Percentiles rank a stretch among this genome's conserved stretches.
Evolutionary conservation across 257 asterid genomes (phyloP).

Genomic region (Nicotiana otophora): DNA sequence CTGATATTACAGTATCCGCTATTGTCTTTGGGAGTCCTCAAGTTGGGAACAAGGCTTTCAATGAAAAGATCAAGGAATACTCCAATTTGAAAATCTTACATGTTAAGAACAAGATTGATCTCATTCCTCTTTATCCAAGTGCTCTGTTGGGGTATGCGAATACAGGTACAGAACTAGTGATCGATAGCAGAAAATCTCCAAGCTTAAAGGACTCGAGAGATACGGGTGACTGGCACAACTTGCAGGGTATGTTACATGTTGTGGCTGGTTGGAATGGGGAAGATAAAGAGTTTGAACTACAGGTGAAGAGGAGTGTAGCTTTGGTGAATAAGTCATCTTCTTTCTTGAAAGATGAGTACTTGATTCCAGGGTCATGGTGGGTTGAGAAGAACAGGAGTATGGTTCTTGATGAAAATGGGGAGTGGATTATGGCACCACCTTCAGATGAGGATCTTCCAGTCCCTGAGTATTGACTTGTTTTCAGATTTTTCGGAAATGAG

Average conservation of each 20-base stretch:
- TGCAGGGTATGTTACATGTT: slow-evolving; percentile 77
- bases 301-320: slow-evolving; percentile 62
- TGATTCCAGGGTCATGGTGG: slow-evolving; percentile 95
- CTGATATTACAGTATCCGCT: slow-evolving; percentile 61
- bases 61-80: slow-evolving; percentile 28
- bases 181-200: slow-evolving; percentile 66
- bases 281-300: slow-evolving; percentile 46
- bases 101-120: slow-evolving; percentile 61
- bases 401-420: slow-evolving; percentile 46
- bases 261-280: slow-evolving; percentile 87
- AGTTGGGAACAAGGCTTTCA: slow-evolving; percentile 61
- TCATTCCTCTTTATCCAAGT: slow-evolving; percentile 62
- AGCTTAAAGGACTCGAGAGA: slow-evolving; percentile 48
- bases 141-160: slow-evolving; percentile 43
- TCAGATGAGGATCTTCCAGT: slow-evolving; percentile 63
- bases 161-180: slow-evolving; percentile 39
- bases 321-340: slow-evolving; percentile 71
- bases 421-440: slow-evolving; percentile 62
- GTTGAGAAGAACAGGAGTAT: slow-evolving; percentile 80
- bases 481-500: too few species aligned
- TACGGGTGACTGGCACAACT: slow-evolving; percentile 79
- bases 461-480: slow-evolving; percentile 42
- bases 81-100: slow-evolving; percentile 60
- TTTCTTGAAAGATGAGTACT: slow-evolving; percentile 59
- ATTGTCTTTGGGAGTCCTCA: slow-evolving; percentile 81